These are phyloP conservation scores for Botrytis medusae DNA, from an alignment of 2,329 filamentous ascomycete species.

Conservation along the genomic window DNA sequence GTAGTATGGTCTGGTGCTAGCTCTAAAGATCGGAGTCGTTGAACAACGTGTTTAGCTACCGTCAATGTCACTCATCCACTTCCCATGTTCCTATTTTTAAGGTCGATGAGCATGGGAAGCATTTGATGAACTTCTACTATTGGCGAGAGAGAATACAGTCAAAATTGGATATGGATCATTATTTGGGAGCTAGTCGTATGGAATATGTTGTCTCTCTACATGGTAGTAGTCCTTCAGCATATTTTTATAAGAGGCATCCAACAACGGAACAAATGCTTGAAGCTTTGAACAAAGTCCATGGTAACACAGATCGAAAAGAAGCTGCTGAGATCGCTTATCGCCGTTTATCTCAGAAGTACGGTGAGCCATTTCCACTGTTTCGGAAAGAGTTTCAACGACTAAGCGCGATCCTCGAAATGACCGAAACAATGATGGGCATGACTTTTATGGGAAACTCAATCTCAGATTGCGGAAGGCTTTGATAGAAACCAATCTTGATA, in stretches of 20 bases:
- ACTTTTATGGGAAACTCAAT: not conserved
- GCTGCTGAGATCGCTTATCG: not conserved
- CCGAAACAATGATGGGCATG: not conserved
- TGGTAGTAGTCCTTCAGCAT: not conserved
- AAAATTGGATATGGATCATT: not conserved
- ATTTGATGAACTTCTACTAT: not conserved
- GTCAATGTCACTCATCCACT: not conserved
- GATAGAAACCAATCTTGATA: not conserved
- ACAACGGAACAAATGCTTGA: not conserved
- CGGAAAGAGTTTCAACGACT: not conserved
- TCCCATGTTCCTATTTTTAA: not conserved
- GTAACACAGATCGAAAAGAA: not conserved
- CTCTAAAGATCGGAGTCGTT: not conserved
- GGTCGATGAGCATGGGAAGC: not conserved
- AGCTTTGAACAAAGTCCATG: not conserved
- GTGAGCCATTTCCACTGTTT: not conserved
- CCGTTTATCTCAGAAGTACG: not conserved
- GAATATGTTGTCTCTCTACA: not conserved
- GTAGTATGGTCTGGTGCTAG: not conserved
- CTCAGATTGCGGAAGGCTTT: not conserved
- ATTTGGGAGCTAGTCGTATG: not conserved
- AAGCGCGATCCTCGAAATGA: not conserved
- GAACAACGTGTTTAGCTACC: not conserved
- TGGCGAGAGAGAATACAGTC: not conserved
- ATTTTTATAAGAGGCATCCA: not conserved